These are phyloP conservation scores for Spongispora temasekensis DNA, from an alignment of 1,284 basidiomycete species.

Conservation along the genomic window DNA sequence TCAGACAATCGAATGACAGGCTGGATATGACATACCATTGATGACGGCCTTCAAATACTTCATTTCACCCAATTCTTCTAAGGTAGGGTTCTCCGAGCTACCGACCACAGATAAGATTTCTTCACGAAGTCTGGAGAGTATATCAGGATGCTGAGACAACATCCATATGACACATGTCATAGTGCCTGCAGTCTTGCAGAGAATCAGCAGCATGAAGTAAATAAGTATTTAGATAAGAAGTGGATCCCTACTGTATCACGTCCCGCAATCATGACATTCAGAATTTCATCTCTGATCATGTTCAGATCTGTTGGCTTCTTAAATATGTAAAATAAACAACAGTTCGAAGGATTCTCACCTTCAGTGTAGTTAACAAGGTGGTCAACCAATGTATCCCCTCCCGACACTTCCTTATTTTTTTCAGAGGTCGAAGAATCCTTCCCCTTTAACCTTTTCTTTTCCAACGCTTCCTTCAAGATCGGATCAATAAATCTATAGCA, in stretches of 20 bases:
- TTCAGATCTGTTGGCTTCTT: slow-evolving; percentile 22
- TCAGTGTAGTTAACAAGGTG: slow-evolving; percentile 34
- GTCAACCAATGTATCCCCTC: slow-evolving; percentile 32
- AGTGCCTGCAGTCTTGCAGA: slow-evolving; percentile 48
- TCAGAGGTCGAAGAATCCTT: slow-evolving; percentile 10
- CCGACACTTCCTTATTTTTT: slow-evolving; percentile 17
- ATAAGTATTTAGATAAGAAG: neutral
- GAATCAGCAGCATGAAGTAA: neutral
- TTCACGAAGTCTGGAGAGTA: slow-evolving; percentile 49
- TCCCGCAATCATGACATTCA: slow-evolving; percentile 52
- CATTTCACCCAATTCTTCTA: slow-evolving; percentile 56
- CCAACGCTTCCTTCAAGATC: slow-evolving; percentile 35
- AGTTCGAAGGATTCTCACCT: slow-evolving; percentile 10
- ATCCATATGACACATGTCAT: slow-evolving; percentile 57
- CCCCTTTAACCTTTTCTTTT: slow-evolving; percentile 23
- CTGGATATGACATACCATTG: slow-evolving; percentile 45
- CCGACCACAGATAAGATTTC: slow-evolving; percentile 55
- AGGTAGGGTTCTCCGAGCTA: slow-evolving; percentile 43
- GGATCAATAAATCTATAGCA: slow-evolving; percentile 40
- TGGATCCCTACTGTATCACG: slow-evolving; percentile 45
- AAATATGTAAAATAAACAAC: neutral
- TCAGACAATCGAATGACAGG: neutral
- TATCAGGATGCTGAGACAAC: slow-evolving; percentile 51
- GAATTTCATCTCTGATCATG: slow-evolving; percentile 48
- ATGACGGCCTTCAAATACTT: slow-evolving; percentile 62